Evolutionary conservation across 2,329 filamentous ascomycete genomes (phyloP).

Genomic region (Xylaria sp.): DNA sequence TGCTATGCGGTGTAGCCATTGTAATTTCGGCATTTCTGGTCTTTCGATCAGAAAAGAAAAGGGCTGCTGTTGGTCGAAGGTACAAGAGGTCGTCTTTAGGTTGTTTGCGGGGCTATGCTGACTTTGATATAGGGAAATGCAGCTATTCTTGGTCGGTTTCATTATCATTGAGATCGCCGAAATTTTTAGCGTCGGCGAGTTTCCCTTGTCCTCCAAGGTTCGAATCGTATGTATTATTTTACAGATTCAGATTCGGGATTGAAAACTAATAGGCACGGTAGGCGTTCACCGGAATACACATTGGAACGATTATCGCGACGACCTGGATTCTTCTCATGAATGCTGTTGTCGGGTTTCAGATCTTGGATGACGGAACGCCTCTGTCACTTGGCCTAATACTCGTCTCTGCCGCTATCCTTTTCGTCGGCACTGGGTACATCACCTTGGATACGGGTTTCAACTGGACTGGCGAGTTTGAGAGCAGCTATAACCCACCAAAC

Average conservation of each 20-base stretch:
- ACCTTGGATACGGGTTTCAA: slow-evolving; percentile 89
- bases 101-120: slow-evolving; percentile 32
- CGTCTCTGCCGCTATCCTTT: slow-evolving; percentile 74
- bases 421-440: slow-evolving; percentile 94
- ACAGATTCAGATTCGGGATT: background rate
- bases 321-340: slow-evolving; percentile 93
- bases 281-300: slow-evolving; percentile 90
- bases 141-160: slow-evolving; percentile 88
- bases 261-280: slow-evolving; percentile 50
- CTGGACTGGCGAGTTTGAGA: slow-evolving; percentile 83
- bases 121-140: slow-evolving; percentile 79
- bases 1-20: slow-evolving; percentile 83
- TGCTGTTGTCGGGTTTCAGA: slow-evolving; percentile 89
- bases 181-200: slow-evolving; percentile 93
- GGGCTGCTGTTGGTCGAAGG: slow-evolving; percentile 93
- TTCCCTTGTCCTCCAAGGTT: slow-evolving; percentile 76
- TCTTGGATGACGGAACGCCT: slow-evolving; percentile 91
- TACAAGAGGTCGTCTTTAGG: slow-evolving; percentile 53
- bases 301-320: slow-evolving; percentile 88
- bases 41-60: slow-evolving; percentile 85
- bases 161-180: slow-evolving; percentile 92
- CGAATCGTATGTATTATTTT: slow-evolving; percentile 70
- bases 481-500: slow-evolving; percentile 67
- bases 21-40: slow-evolving; percentile 72
- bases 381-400: slow-evolving; percentile 81